phyloP scores from a whole-genome alignment of 768 basidiomycete species.

The Chalciporus chontae region DNA sequence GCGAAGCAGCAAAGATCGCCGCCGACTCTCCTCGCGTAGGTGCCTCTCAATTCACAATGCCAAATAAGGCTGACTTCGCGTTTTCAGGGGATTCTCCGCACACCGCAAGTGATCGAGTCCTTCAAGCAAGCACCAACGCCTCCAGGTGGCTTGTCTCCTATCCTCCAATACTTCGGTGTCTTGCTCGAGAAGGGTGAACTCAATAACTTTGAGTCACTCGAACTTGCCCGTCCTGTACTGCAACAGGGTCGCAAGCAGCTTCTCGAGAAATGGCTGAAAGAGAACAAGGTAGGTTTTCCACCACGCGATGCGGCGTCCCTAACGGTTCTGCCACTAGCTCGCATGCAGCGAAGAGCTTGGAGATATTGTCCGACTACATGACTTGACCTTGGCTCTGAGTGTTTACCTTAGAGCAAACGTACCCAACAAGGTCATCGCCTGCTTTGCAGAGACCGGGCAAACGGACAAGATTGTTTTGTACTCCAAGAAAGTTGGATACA shows the following conservation, averaged over 20 bases:
- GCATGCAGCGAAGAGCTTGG: conserved; percentile 99
- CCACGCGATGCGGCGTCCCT: conserved; percentile 9
- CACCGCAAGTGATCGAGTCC: conserved; percentile 91
- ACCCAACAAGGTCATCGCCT: conserved; percentile 98
- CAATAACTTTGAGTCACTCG: conserved; percentile 93
- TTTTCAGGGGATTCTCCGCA: conserved; percentile 85
- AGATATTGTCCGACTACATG: conserved; percentile 90
- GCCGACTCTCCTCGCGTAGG: conserved; percentile 91
- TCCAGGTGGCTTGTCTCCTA: conserved; percentile 88
- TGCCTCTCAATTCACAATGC: background rate
- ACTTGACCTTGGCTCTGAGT: conserved; percentile 95
- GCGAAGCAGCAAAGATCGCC: conserved; percentile 95
- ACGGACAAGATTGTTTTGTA: conserved; percentile 98
- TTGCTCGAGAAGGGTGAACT: conserved; percentile 98
- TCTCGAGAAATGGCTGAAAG: conserved; percentile 98
- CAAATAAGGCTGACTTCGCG: conserved; percentile 4
- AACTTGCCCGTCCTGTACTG: conserved; percentile 92
- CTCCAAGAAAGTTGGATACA: conserved; percentile 94
- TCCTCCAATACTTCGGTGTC: conserved; percentile 97
- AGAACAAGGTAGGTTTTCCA: conserved; percentile 75
- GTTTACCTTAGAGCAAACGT: conserved; percentile 97
- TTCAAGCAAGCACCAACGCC: conserved; percentile 95
- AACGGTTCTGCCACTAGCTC: conserved; percentile 48
- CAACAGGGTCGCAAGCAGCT: conserved; percentile 96
- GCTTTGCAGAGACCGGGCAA: conserved; percentile 98